Conservation (phyloP, 768 basidiomycete genomes). For the Tricholoma bakamatsutake region DNA sequence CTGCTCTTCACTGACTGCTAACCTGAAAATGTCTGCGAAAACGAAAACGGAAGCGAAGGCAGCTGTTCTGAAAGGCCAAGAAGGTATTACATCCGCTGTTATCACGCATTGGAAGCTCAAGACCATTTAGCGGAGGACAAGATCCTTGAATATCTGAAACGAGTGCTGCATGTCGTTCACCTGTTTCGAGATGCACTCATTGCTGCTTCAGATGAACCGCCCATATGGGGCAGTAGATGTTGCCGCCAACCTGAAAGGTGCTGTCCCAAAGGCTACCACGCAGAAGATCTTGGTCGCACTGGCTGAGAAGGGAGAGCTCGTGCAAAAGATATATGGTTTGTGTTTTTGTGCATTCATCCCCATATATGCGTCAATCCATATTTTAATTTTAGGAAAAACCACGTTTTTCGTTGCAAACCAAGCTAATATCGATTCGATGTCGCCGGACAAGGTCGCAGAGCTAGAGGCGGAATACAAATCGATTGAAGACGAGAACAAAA, state of each 20-base stretch:
- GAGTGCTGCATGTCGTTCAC: conserved; percentile 31
- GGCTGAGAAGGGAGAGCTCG: conserved; percentile 80
- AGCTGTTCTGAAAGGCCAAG: conserved; percentile 64
- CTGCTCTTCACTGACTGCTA: background rate
- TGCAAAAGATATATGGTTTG: conserved; percentile 80
- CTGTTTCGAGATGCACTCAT: conserved; percentile 4
- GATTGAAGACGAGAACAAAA: conserved; percentile 56
- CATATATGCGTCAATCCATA: conserved; percentile 12
- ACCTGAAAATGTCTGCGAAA: conserved; percentile 41
- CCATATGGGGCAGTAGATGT: conserved; percentile 92
- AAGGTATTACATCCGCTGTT: conserved; percentile 35
- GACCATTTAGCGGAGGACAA: conserved; percentile 58
- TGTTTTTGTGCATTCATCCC: background rate
- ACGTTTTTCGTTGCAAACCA: conserved; percentile 87
- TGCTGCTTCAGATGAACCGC: conserved; percentile 69
- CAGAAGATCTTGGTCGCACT: conserved; percentile 80
- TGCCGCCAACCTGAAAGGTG: conserved; percentile 85
- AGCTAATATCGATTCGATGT: conserved; percentile 58
- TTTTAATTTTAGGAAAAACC: conserved; percentile 56
- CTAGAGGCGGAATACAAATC: conserved; percentile 56
- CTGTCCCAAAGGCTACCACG: conserved; percentile 74
- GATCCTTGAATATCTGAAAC: conserved; percentile 75
- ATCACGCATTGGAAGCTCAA: background rate
- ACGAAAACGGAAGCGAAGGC: conserved; percentile 50
- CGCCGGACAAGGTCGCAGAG: conserved; percentile 50